Conservation (phyloP, 331 rosid species). For the Pyracantha coccinea region DNA sequence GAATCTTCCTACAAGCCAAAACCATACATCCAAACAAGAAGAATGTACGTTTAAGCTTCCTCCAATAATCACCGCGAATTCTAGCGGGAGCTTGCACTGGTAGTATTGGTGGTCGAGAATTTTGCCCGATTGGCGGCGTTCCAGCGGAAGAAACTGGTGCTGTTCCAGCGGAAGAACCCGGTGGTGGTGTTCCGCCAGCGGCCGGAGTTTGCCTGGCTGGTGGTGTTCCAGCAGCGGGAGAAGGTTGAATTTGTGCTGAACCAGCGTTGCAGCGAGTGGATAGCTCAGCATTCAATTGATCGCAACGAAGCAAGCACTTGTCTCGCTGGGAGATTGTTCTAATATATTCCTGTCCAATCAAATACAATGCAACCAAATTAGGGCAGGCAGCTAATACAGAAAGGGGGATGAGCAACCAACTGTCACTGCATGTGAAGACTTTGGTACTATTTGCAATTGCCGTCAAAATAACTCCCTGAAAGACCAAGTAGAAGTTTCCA, state of each 20-base stretch:
- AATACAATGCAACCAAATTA: background rate
- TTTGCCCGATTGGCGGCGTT: too few species aligned
- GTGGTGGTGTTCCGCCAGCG: too few species aligned
- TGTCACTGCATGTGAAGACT: background rate
- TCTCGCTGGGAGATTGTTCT: background rate
- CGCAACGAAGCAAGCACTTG: background rate
- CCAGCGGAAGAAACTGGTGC: too few species aligned
- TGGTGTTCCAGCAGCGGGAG: too few species aligned
- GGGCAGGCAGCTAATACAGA: background rate
- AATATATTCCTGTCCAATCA: background rate
- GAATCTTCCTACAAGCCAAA: background rate
- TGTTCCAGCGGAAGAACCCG: too few species aligned
- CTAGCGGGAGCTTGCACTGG: background rate
- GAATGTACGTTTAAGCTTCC: background rate
- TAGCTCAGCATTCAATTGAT: accelerated
- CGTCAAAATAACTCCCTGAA: background rate
- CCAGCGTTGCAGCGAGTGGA: background rate
- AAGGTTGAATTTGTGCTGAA: too few species aligned
- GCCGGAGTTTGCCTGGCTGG: too few species aligned
- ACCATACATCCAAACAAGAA: background rate
- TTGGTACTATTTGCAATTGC: background rate
- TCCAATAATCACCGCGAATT: background rate
- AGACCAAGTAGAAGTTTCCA: background rate
- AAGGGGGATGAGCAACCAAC: background rate
- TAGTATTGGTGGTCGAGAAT: too few species aligned